These are phyloP conservation scores for Moelleriella libera DNA, from an alignment of 2,329 filamentous ascomycete genomes.

Conservation along the genomic window DNA sequence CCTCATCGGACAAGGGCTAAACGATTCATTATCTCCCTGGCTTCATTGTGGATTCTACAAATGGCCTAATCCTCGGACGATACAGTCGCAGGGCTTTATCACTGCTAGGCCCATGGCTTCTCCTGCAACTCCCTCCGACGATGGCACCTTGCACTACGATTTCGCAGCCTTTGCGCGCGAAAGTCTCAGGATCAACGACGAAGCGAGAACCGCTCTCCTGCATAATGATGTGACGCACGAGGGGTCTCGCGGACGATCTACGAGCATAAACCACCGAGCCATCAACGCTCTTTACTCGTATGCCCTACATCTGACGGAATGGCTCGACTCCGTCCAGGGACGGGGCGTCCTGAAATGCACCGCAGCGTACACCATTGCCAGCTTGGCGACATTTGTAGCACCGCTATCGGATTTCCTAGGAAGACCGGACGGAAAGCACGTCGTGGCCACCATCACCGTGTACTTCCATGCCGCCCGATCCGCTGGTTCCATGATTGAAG, in stretches of 20 bases:
- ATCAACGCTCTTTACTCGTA: not conserved
- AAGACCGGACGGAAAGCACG: slow-evolving; percentile 73
- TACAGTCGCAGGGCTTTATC: too few relatives aligned
- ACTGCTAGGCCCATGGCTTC: not conserved
- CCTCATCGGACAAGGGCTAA: too few relatives aligned
- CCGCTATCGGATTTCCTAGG: slow-evolving; percentile 60
- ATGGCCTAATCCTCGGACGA: too few relatives aligned
- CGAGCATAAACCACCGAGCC: not conserved
- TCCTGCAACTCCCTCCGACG: slow-evolving; percentile 2
- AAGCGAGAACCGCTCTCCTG: not conserved
- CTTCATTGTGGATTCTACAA: too few relatives aligned
- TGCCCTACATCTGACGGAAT: slow-evolving; percentile 16
- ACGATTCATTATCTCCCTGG: too few relatives aligned
- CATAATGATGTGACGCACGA: not conserved
- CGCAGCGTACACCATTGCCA: slow-evolving; percentile 69
- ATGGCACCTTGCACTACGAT: slow-evolving; percentile 3
- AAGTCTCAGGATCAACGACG: not conserved
- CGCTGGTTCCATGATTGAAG: slow-evolving; percentile 74
- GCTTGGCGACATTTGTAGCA: slow-evolving; percentile 65
- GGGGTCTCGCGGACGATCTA: not conserved
- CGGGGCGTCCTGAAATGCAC: slow-evolving; percentile 75
- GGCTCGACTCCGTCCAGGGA: slow-evolving; percentile 54
- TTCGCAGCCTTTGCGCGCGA: not conserved
- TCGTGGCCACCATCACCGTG: slow-evolving; percentile 78
- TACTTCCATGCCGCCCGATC: slow-evolving; percentile 82